Evolutionary conservation across 1,139 yeast species (phyloP), one percentile per base, ranked within the genome.

Genomic region (Tardiomyces digboiensis): DNA sequence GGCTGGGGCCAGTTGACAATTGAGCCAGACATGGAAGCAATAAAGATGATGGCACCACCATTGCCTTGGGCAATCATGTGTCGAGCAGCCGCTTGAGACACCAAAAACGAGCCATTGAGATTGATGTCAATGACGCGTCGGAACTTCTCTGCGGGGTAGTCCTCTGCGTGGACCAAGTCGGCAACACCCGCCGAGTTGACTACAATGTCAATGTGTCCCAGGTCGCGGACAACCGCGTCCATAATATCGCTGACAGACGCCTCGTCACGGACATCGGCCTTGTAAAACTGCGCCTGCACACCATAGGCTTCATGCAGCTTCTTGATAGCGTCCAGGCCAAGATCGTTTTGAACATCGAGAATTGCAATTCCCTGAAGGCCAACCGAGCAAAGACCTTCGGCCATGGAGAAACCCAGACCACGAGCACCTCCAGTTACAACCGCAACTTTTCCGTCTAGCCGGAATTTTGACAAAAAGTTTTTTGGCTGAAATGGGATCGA

Each of bases 151-250:
- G 88, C 75, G 8, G 91, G 87, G 65, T 84, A 82, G 51, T 81
- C 85, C 62, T 82, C 89, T 42, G 93, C 91, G 41, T 86, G 82
- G 64, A 75, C 81, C 58, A 82, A 77, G 61, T 82, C 89, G 59
- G 87, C 83, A 60, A 83, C 83, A 40, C 93, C 88, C 37, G 93
- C 89, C 42, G 83, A 70, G 68, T 83, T 81, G 55, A 82, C 75
- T 52, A 82, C 73, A 48, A 82, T 66, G 57, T 79, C 78, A 39
- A 85, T 77, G 48, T 78, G 70, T 52, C 78, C 78, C 42, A 74
- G 74, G 60, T 80, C 86, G 53, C 71, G 75, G 43, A 67, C 74
- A 45, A 78, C 76, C 44, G 75, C 70, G 51, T 62, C 66, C 52
- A 81, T 68, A 20, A 72, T 71, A 44, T 65, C 70, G 50, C 68